Conservation (phyloP, 2,329 filamentous ascomycete species). For the Botrytis medusae region DNA sequence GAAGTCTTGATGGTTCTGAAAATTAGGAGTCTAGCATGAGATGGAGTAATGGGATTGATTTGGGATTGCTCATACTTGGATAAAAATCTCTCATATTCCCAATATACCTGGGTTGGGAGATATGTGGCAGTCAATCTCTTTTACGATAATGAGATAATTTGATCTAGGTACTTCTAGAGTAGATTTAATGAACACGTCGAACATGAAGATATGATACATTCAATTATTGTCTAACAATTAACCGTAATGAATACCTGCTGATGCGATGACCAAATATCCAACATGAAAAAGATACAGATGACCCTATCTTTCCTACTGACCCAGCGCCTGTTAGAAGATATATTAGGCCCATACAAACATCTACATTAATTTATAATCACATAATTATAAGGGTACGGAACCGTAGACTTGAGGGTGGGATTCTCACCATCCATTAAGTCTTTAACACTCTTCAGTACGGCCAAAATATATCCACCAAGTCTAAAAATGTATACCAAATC, state of each 20-base stretch:
- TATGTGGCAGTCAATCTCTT: background rate
- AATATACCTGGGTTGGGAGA: background rate
- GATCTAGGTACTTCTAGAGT: background rate
- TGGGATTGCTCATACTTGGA: background rate
- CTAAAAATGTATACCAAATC: background rate
- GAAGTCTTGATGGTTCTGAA: background rate
- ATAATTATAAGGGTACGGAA: background rate
- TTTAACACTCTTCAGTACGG: background rate
- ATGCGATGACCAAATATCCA: background rate
- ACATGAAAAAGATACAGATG: background rate
- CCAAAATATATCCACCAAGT: background rate
- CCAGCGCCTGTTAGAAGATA: background rate
- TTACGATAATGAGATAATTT: background rate
- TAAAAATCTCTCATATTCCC: background rate
- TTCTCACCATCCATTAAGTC: background rate
- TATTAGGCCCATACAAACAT: background rate
- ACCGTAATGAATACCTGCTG: accelerated
- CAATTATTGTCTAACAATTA: background rate
- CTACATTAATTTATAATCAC: background rate
- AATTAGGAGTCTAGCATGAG: background rate
- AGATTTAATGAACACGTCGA: background rate
- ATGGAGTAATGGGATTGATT: background rate
- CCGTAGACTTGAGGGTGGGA: background rate
- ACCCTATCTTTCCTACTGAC: background rate
- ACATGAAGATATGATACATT: background rate